phyloP scores from a whole-genome alignment of 805 yeast genomes.

The Yarrowia sp. region DNA sequence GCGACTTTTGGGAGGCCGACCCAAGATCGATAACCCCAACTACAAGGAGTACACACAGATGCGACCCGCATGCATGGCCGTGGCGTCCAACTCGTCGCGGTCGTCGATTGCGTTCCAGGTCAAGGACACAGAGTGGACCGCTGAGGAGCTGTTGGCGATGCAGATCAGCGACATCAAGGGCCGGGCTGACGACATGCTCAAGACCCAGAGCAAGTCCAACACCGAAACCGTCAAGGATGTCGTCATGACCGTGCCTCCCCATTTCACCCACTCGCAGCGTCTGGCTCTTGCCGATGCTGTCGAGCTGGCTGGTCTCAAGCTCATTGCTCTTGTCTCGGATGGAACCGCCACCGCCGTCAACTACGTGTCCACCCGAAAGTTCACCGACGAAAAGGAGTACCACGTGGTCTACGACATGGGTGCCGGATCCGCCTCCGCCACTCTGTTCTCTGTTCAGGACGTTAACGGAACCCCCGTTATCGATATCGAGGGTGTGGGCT shows the following conservation, averaged over 20 bases:
- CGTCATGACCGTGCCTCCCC: constrained; percentile 77
- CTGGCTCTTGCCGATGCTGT: constrained; percentile 70
- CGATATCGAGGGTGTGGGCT: constrained; percentile 71
- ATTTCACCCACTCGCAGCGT: constrained; percentile 62
- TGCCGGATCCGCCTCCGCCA: constrained; percentile 85
- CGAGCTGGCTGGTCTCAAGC: constrained; percentile 61
- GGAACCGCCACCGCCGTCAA: constrained; percentile 90
- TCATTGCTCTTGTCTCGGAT: constrained; percentile 75
- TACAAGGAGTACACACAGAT: constrained; percentile 48
- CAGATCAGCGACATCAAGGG: constrained; percentile 58
- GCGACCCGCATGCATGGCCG: constrained; percentile 60
- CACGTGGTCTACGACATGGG: constrained; percentile 88
- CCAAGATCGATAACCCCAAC: constrained; percentile 42
- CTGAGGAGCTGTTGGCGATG: constrained; percentile 89
- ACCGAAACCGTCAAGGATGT: constrained; percentile 61
- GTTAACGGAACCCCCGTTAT: constrained; percentile 44
- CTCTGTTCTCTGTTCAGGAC: constrained; percentile 65
- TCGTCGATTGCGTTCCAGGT: constrained; percentile 56
- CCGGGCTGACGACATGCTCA: constrained; percentile 64
- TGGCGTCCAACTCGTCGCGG: constrained; percentile 46
- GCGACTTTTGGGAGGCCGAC: constrained; percentile 57
- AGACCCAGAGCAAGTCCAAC: constrained; percentile 36
- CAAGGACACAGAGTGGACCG: constrained; percentile 45
- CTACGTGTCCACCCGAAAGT: constrained; percentile 60
- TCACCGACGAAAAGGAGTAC: constrained; percentile 49